phyloP scores from a whole-genome alignment of 371 early-diverging fungal species.

The Parasitella parasitica region DNA sequence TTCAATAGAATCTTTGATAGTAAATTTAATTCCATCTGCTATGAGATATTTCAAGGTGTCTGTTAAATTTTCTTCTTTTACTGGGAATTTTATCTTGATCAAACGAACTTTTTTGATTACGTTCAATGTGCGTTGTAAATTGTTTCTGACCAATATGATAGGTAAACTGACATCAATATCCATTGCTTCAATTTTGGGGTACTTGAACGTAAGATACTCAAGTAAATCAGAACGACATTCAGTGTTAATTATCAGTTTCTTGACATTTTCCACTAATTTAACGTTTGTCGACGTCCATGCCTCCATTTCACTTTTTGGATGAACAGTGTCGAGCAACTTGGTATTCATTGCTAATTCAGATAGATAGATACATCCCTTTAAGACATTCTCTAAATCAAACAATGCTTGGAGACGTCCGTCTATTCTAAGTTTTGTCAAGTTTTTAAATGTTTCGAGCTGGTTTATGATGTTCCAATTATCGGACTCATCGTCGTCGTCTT shows the following conservation, averaged over 20 bases:
- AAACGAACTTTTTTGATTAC: not conserved
- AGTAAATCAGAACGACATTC: not conserved
- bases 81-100: not conserved
- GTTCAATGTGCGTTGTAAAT: not conserved
- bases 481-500: not conserved
- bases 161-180: not conserved
- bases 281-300: not conserved
- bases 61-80: not conserved
- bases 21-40: not conserved
- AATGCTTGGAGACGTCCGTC: not conserved
- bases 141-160: not conserved
- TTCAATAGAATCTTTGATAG: too few relatives aligned
- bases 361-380: not conserved
- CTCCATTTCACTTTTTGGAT: not conserved
- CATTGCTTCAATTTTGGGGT: not conserved
- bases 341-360: not conserved
- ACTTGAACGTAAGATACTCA: not conserved
- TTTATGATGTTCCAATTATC: not conserved
- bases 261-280: not conserved
- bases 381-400: not conserved
- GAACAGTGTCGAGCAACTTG: not conserved
- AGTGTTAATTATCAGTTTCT: not conserved
- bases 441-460: not conserved
- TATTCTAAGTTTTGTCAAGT: not conserved
- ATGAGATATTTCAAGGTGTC: not conserved